Conservation (phyloP, 768 basidiomycete species). For the Pleurotus tuber-regium region DNA sequence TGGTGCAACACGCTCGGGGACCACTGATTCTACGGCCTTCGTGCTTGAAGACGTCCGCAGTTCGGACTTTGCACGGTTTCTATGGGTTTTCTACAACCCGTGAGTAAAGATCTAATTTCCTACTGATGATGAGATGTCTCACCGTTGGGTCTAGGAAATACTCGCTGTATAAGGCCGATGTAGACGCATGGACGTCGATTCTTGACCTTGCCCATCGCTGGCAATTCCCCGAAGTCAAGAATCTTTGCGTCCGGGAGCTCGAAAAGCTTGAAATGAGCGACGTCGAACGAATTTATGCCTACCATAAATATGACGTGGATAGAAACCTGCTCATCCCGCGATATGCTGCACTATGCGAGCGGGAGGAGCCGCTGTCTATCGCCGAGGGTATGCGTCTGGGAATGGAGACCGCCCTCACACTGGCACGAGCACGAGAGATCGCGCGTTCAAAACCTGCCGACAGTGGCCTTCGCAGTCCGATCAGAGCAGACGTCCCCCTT, state of each 20-base stretch:
- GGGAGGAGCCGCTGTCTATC: conserved; percentile 46
- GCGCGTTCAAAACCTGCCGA: conserved; percentile 31
- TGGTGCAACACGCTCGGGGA: conserved; percentile 31
- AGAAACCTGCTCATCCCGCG: conserved; percentile 44
- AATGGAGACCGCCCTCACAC: conserved; percentile 48
- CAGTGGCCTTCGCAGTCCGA: conserved; percentile 32
- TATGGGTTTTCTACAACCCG: conserved; percentile 60
- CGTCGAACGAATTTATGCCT: conserved; percentile 39
- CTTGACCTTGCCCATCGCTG: conserved; percentile 56
- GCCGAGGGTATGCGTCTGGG: conserved; percentile 59
- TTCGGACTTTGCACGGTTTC: conserved; percentile 39
- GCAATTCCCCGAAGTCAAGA: conserved; percentile 54
- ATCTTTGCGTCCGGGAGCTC: conserved; percentile 58
- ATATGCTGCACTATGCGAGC: conserved; percentile 51
- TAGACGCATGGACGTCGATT: conserved; percentile 56
- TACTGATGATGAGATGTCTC: background rate
- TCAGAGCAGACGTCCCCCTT: conserved; percentile 28
- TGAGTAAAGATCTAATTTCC: conserved; percentile 23
- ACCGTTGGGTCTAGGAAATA: conserved; percentile 49
- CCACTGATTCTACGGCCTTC: conserved; percentile 40
- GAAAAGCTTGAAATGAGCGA: conserved; percentile 40
- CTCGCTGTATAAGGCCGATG: conserved; percentile 48
- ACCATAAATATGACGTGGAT: conserved; percentile 52
- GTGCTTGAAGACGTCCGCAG: conserved; percentile 38
- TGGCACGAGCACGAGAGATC: conserved; percentile 54